Evolutionary conservation across 495 filamentous ascomycete species (phyloP).

Genomic region (Cetradonia linearis): DNA sequence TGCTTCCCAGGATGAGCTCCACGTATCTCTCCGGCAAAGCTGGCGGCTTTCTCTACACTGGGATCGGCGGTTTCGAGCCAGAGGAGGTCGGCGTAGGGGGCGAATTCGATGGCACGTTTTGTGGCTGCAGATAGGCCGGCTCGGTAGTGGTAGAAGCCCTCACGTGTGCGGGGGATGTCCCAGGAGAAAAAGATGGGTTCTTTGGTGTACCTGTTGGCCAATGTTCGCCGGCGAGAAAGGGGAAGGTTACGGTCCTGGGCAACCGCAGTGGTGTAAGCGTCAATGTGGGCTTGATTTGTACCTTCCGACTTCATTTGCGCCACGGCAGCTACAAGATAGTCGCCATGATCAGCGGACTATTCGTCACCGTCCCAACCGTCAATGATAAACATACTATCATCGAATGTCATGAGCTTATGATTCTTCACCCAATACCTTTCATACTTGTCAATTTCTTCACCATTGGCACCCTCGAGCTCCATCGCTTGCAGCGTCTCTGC

Average conservation of each 20-base stretch:
- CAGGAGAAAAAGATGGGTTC: constrained; percentile 71
- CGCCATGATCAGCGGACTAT: background rate
- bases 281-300: constrained; percentile 41
- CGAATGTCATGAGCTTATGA: constrained; percentile 80
- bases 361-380: background rate
- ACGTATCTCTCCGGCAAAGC: constrained; percentile 68
- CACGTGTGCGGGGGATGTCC: constrained; percentile 85
- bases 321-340: constrained; percentile 2
- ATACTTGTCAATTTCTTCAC: constrained; percentile 69
- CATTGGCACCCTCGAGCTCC: constrained; percentile 67
- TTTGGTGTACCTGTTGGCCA: constrained; percentile 56
- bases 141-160: constrained; percentile 92
- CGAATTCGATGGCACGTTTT: constrained; percentile 84
- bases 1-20: constrained; percentile 60
- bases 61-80: constrained; percentile 96
- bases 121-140: constrained; percentile 82
- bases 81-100: constrained; percentile 84
- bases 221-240: constrained; percentile 59
- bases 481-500: constrained; percentile 85
- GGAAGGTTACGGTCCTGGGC: constrained; percentile 57
- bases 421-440: constrained; percentile 86
- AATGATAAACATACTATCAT: constrained; percentile 51
- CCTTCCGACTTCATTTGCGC: constrained; percentile 12
- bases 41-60: constrained; percentile 59
- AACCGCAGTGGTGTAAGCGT: constrained; percentile 53